Evolutionary conservation across 1,139 yeast species (phyloP).

Genomic region (Pneumocystis carinii): DNA sequence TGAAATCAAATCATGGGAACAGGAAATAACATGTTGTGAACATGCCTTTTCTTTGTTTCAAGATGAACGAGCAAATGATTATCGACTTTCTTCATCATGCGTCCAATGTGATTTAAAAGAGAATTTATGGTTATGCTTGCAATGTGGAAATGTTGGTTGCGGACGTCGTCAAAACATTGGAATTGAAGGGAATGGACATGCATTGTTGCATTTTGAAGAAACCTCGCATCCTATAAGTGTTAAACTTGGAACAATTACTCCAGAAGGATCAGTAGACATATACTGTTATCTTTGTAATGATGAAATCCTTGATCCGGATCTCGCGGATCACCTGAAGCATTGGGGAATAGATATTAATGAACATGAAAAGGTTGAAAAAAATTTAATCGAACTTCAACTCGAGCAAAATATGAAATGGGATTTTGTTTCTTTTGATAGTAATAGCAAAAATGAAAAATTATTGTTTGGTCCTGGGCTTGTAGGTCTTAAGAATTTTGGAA

Average conservation of each 20-base stretch:
- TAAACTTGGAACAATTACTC: conserved; percentile 74
- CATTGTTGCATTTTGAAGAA: conserved; percentile 49
- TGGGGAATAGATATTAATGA: conserved; percentile 62
- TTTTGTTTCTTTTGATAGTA: conserved; percentile 58
- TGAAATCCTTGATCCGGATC: conserved; percentile 61
- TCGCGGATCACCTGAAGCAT: conserved; percentile 35
- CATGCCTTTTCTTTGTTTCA: conserved; percentile 49
- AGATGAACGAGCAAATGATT: conserved; percentile 14
- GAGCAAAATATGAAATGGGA: conserved; percentile 93
- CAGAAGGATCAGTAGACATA: conserved; percentile 52
- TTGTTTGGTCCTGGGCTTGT: conserved; percentile 56
- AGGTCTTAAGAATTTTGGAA: conserved; percentile 80
- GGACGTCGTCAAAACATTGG: conserved; percentile 88
- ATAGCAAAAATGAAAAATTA: conserved; percentile 52
- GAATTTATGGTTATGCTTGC: conserved; percentile 83
- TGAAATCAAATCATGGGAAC: conserved; percentile 84
- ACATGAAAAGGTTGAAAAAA: conserved; percentile 55
- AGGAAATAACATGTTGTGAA: conserved; percentile 63
- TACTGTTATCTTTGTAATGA: conserved; percentile 84
- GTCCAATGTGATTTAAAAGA: conserved; percentile 50
- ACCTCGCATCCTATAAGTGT: conserved; percentile 65
- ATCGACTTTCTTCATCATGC: conserved; percentile 35
- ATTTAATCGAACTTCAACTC: conserved; percentile 63
- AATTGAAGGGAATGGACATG: conserved; percentile 75
- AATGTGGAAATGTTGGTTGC: conserved; percentile 82